Base-by-base conservation (phyloP, 805 yeast genomes). In the Zygosaccharomyces rouxii region DNA sequence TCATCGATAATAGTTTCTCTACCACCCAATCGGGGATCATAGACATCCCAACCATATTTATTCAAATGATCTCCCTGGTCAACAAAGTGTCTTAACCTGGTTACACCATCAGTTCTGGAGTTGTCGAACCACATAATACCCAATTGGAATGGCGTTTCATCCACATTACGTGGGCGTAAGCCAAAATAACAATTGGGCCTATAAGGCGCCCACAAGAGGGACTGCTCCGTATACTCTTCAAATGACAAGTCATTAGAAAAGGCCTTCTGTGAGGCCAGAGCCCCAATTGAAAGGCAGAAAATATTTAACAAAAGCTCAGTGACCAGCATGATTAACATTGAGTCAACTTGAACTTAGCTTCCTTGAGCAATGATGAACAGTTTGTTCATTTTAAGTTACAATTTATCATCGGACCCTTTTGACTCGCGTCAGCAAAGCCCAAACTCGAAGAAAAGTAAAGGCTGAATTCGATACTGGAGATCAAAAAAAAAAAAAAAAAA, bases 151-250 rank as follows among this genome's bases (percentile, higher is more conserved):
- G 97, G 96, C 3, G 86, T 59, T 4, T 58, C 56, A 28, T 61
- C 53, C 3, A 66, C 51, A 49, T 58, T 52, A 42, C 92, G 72
- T 2, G 98, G 96, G 40, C 90, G 75, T 41, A 94, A 70, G 1
- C 98, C 98, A 51, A 90, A 71, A 67, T 90, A 94, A 38, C 88
- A 72, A 48, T 88, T 86, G 7, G 97, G 83, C 54, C 97, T 71
- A 67, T 89, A 92, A 0, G 98, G 95, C 1, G 96, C 98, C 99
- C 99, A 92, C 28, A 80, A 64, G 23, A 86, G 69, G 2, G 88
- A 77, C 37, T 75, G 69, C 42, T 74, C 70, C 5, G 78, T 72
- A 30, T 70, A 67, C 23, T 58, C 51, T 38, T 64, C 63, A 45
- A 63, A 73, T 0, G 59, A 45, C 23, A 30, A 29, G 7, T 38